Percentiles rank a stretch among this genome's conserved stretches.
phyloP scores from a whole-genome alignment of 352 stramenopile genomes.

The Pseudoperonospora humuli region DNA sequence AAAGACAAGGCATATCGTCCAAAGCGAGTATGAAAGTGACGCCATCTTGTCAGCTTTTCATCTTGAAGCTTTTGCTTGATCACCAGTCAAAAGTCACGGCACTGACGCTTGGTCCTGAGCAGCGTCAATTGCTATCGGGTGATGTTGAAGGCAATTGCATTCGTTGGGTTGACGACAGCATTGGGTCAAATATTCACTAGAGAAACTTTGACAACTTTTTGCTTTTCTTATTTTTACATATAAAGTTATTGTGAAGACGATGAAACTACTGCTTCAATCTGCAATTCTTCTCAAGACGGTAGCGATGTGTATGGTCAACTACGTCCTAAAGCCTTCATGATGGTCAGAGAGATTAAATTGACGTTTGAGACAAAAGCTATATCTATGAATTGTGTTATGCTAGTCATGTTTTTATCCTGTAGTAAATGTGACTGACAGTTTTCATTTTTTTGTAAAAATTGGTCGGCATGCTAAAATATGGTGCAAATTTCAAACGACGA shows the following conservation, averaged over 20 bases:
- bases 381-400: no score
- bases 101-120: constrained; percentile 43
- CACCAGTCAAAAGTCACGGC: constrained; percentile 55
- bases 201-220: background rate
- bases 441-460: no score
- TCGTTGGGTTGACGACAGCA: constrained; percentile 75
- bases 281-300: no score
- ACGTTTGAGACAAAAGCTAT: no score
- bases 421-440: no score
- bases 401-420: no score
- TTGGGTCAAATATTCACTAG: constrained; percentile 53
- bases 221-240: constrained; percentile 13
- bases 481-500: no score
- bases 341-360: no score
- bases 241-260: constrained; percentile 7
- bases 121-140: constrained; percentile 60
- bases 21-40: constrained; percentile 30
- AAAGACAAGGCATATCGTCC: constrained; percentile 1
- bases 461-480: no score
- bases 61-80: constrained; percentile 71
- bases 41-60: constrained; percentile 59
- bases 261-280: constrained; percentile 17
- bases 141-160: constrained; percentile 66
- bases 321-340: no score
- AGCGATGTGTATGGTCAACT: no score